These are phyloP conservation scores for Mariannaea sp. DNA, from an alignment of 2,329 filamentous ascomycete species.

Conservation along the genomic window DNA sequence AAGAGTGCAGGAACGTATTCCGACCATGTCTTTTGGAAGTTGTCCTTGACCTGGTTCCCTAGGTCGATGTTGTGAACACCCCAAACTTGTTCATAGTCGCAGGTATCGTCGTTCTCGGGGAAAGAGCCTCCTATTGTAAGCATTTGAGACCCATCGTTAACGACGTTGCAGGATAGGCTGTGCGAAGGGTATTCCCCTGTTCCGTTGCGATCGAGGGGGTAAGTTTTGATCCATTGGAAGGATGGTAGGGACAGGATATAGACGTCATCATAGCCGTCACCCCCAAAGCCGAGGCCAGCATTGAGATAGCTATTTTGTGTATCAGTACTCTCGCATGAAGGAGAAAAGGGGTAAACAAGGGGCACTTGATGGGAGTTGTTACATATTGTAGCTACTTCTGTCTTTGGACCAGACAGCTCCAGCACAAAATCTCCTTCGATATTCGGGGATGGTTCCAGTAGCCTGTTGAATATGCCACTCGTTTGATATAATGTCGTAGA, in stretches of 20 bases:
- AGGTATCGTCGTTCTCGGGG: slow-evolving; percentile 48
- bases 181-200: slow-evolving; percentile 54
- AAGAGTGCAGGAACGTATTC: slow-evolving; percentile 54
- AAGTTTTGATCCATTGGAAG: slow-evolving; percentile 65
- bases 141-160: slow-evolving; percentile 59
- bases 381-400: slow-evolving; percentile 68
- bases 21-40: slow-evolving; percentile 51
- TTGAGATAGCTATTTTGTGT: slow-evolving; percentile 58
- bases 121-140: slow-evolving; percentile 67
- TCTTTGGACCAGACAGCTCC: slow-evolving; percentile 64
- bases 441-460: slow-evolving; percentile 55
- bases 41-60: slow-evolving; percentile 52
- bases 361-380: slow-evolving; percentile 32
- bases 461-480: slow-evolving; percentile 65
- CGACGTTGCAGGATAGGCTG: slow-evolving; percentile 61
- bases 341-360: background rate
- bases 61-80: slow-evolving; percentile 63
- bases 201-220: slow-evolving; percentile 47
- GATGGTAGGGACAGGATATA: slow-evolving; percentile 65
- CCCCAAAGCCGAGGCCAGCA: slow-evolving; percentile 58
- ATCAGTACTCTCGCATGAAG: background rate
- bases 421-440: slow-evolving; percentile 63
- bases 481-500: slow-evolving; percentile 63
- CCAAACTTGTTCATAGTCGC: slow-evolving; percentile 55
- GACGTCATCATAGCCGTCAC: slow-evolving; percentile 61